Base-by-base conservation (phyloP, 352 stramenopile genomes). In the Detonula confervacea region DNA sequence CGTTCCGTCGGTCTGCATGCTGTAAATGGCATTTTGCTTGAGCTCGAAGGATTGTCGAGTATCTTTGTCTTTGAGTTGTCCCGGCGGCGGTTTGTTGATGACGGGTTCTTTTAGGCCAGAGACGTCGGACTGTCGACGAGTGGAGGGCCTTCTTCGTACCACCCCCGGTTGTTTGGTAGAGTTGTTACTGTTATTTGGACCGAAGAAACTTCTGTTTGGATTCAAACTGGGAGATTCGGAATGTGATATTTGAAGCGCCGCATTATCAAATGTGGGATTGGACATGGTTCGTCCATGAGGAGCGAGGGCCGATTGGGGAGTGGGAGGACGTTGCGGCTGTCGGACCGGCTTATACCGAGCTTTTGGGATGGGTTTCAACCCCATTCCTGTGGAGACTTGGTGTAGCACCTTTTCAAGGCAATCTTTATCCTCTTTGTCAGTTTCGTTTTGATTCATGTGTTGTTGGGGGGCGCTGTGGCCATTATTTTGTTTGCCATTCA, bases 1-100 rank as follows among this genome's bases (percentile, higher is more conserved):
- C 33, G 62, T 74, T 2, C 55, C 62, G 25, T 74, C 54, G 18
- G 37, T 60, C 57, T 80, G 72, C 27, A 73, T 63, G 29, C 44
- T 64, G 18, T 56, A 30, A 1, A 80, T 12, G 11, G 61, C 62
- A 20, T 57, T 20, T 25, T 80, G 71, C 57, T 80, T 80, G 0
- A 80, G 52, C 57, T 73, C 61, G 42, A 73, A 68, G 1, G 71
- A 80, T 55, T 25, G 1, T 25, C 46, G 46, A 55, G 9, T 55
- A 2, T 16, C 11, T 12, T 11, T 42, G 33, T 42, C 11, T 5
- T 5, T 42, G 33, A 5, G 5, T 12, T 5, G 11, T 11, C 5
- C 11, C 33, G 33, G 11, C 33, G 33, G 33, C 33, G 11, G 33
- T 42, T 42, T 42, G 5, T 11, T 11, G 11, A 12, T 42, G 5